Evolutionary conservation across 2,329 filamentous ascomycete genomes (phyloP).

Genomic region (Basipetospora sp.): DNA sequence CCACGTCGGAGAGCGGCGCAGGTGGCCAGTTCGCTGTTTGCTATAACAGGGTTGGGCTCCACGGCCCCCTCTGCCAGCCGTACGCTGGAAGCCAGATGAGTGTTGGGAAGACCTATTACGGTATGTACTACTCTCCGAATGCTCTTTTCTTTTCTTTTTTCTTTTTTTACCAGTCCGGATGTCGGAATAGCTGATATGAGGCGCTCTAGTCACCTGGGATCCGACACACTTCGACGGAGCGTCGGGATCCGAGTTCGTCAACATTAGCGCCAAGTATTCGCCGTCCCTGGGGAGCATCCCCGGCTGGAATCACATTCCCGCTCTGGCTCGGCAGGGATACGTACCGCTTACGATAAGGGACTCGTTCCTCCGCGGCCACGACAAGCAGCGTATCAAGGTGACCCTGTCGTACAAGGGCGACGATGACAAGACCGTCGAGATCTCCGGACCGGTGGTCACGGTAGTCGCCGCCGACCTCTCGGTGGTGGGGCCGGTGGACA

Average conservation of each 20-base stretch:
- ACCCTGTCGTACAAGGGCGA: conserved; percentile 10
- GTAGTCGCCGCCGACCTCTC: conserved; percentile 2
- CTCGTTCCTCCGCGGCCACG: conserved; percentile 4
- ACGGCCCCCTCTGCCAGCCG: conserved; percentile 21
- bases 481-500: neutral
- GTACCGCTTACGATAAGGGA: conserved; percentile 12
- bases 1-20: conserved; percentile 11
- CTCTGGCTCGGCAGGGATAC: conserved; percentile 16
- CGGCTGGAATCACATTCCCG: conserved; percentile 7
- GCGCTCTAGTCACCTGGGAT: conserved; percentile 19
- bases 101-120: conserved; percentile 19
- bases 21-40: conserved; percentile 19
- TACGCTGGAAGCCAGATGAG: conserved; percentile 14
- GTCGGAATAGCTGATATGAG: neutral
- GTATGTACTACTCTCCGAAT: too few relatives aligned
- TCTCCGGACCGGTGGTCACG: neutral
- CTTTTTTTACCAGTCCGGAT: neutral
- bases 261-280: conserved; percentile 11
- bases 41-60: conserved; percentile 12
- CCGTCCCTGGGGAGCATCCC: conserved; percentile 3
- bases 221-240: conserved; percentile 12
- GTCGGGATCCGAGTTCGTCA: conserved; percentile 9
- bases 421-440: neutral
- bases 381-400: conserved; percentile 2
- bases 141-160: neutral